These are phyloP conservation scores for Fagopyrum esculentum DNA, from an alignment of 148 eudicot species.

Conservation along the genomic window DNA sequence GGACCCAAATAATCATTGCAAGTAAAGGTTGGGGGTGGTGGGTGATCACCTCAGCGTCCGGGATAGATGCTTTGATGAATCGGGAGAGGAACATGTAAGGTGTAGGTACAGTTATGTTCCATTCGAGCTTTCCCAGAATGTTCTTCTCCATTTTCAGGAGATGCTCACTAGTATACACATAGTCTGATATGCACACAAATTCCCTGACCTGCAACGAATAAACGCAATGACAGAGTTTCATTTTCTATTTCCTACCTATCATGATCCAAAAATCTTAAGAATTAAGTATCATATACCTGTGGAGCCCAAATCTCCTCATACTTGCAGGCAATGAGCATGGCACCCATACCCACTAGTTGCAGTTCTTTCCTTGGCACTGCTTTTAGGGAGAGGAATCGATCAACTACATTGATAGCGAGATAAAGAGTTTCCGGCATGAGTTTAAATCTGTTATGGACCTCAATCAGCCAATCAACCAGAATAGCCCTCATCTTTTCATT, in stretches of 20 bases:
- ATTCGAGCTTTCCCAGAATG: constrained; percentile 47
- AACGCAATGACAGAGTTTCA: background rate
- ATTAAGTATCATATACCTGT: background rate
- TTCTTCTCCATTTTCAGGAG: constrained; percentile 53
- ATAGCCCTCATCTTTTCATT: constrained; percentile 16
- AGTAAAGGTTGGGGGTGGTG: background rate
- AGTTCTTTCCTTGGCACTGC: constrained; percentile 4
- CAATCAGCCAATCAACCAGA: constrained; percentile 12
- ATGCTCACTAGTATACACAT: constrained; percentile 42
- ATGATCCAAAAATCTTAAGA: background rate
- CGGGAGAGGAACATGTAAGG: constrained; percentile 61
- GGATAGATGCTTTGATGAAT: constrained; percentile 53
- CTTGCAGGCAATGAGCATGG: constrained; percentile 17
- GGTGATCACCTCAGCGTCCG: constrained; percentile 29
- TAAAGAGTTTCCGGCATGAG: constrained; percentile 15
- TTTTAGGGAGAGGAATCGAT: constrained; percentile 13
- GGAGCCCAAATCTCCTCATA: constrained; percentile 16
- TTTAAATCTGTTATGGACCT: constrained; percentile 13
- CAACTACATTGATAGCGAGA: constrained; percentile 5
- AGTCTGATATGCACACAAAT: constrained; percentile 50
- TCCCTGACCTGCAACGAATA: constrained; percentile 36
- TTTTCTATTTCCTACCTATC: background rate
- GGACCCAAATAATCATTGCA: background rate
- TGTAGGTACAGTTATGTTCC: constrained; percentile 61
- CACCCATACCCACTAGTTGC: constrained; percentile 6